Evolutionary conservation across 2,329 filamentous ascomycete genomes (phyloP).

Genomic region (Fusarium sp.): DNA sequence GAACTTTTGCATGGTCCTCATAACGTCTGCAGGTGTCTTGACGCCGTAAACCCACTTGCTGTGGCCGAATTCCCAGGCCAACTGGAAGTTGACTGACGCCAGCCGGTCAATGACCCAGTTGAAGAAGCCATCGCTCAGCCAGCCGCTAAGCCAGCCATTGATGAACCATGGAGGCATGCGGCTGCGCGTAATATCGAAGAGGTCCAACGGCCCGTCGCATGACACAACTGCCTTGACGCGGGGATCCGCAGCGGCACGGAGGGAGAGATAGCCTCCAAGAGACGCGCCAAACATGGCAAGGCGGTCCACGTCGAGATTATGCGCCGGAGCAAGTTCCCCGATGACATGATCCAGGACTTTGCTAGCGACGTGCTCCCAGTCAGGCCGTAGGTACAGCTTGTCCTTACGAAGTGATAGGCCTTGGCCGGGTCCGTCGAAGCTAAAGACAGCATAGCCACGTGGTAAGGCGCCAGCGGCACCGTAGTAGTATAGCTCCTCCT

Average conservation of each 20-base stretch:
- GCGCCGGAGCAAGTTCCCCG: slow-evolving; percentile 22
- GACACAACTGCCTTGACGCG: slow-evolving; percentile 57
- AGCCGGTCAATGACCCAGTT: slow-evolving; percentile 37
- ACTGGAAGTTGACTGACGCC: slow-evolving; percentile 39
- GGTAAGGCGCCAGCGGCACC: slow-evolving; percentile 36
- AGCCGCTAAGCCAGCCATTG: slow-evolving; percentile 30
- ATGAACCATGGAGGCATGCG: slow-evolving; percentile 41
- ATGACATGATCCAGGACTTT: slow-evolving; percentile 47
- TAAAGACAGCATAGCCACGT: slow-evolving; percentile 55
- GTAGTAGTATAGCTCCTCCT: slow-evolving; percentile 55
- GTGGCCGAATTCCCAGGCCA: slow-evolving; percentile 45
- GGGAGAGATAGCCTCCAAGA: slow-evolving; percentile 58
- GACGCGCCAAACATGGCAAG: slow-evolving; percentile 52
- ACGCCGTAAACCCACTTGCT: slow-evolving; percentile 40
- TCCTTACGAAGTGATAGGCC: slow-evolving; percentile 49
- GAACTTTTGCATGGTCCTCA: slow-evolving; percentile 36
- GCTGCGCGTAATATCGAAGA: slow-evolving; percentile 41
- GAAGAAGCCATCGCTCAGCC: slow-evolving; percentile 39
- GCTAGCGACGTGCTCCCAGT: slow-evolving; percentile 51
- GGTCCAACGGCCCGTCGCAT: slow-evolving; percentile 41
- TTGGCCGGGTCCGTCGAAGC: slow-evolving; percentile 59
- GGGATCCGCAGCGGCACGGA: slow-evolving; percentile 53
- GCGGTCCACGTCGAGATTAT: slow-evolving; percentile 49
- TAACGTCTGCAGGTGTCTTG: slow-evolving; percentile 38
- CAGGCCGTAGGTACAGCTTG: slow-evolving; percentile 46